Evolutionary conservation across 1,139 yeast species (phyloP), one percentile per base, ranked within the genome.

Genomic region (Suzukiozyma palmioleophila): DNA sequence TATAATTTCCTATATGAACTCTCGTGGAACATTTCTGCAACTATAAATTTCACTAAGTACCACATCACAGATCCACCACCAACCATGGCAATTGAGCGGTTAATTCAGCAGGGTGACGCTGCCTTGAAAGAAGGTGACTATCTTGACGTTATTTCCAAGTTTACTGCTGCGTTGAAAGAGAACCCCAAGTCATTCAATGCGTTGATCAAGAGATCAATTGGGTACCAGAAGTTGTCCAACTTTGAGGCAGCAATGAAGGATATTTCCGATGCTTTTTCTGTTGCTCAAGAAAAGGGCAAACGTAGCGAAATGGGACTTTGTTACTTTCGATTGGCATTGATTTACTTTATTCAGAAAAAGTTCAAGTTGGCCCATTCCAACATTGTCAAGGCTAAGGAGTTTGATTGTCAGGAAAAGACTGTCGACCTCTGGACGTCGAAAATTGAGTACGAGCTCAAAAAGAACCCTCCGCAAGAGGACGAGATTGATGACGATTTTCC

Each of bases 291-390:
- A 5, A 60, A 77, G 35, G 82, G 81, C 0, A 75, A 69, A 39
- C 62, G 81, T 43, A 62, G 64, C 3, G 73, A 73, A n/a, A 66
- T 82, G 31, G 84, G 79, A 0, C 63, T 70, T 25, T 78, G 83
- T 21, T 75, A 82, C 50, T 78, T 80, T 53, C 69, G 86, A 32
- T 63, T 81, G 40, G 86, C 79, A 8, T 59, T 80, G 42, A 61
- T 75, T 16, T 64, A 63, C 43, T 78, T 69, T 51, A 63, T 67
- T 34, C 65, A 73, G 43, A 78, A 77, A 46, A 62, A 73, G 11
- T 67, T 60, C 43, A 58, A 57, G 9, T 59, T 65, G 39, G 83
- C 95, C 0, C 60, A 68, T 26, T 58, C 53, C 29, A 73, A 75
- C 44, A 64, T 87, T 38, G 57, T 57, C 8, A 60, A 66, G 43